A percentile compares a stretch with the other conserved stretches of the same genome.
Evolutionary conservation across 257 asterid genomes (phyloP).

Genomic region (Linaria vulgaris): DNA sequence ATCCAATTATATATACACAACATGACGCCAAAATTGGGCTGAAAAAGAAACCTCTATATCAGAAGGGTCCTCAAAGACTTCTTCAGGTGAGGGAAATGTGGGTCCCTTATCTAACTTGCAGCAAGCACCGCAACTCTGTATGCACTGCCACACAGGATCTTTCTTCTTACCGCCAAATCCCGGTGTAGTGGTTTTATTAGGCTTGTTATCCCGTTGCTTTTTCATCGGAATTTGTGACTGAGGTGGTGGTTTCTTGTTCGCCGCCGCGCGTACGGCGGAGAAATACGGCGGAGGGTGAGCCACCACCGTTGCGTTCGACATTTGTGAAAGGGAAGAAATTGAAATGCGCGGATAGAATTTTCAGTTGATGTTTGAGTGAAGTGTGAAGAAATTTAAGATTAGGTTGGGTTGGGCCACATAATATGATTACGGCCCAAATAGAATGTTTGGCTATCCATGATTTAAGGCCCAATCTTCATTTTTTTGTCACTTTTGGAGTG

Average conservation of each 20-base stretch:
- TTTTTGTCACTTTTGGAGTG: too few species aligned
- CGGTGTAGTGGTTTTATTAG: background rate
- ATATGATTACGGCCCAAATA: background rate
- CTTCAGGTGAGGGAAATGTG: slow-evolving; percentile 73
- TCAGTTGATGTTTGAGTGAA: background rate
- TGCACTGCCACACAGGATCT: slow-evolving; percentile 78
- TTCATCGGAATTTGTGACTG: slow-evolving; percentile 25
- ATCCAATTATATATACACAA: too few species aligned
- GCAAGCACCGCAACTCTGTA: slow-evolving; percentile 88
- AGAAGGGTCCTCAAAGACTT: slow-evolving; percentile 74
- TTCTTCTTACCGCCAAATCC: slow-evolving; percentile 74
- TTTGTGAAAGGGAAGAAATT: slow-evolving; percentile 1
- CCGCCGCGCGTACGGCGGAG: slow-evolving; percentile 41
- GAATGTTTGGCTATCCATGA: background rate
- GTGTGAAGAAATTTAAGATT: background rate
- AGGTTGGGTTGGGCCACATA: background rate
- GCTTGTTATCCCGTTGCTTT: slow-evolving; percentile 22
- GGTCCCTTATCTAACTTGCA: slow-evolving; percentile 91
- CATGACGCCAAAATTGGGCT: too few species aligned
- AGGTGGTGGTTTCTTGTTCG: slow-evolving; percentile 30
- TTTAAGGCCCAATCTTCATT: too few species aligned
- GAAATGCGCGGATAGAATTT: background rate
- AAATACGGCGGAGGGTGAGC: slow-evolving; percentile 39
- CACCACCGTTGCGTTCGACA: slow-evolving; percentile 40
- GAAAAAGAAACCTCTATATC: slow-evolving; percentile 63